Base-by-base conservation (phyloP, 2,329 filamentous ascomycete species). In the Colletotrichum noveboracense region DNA sequence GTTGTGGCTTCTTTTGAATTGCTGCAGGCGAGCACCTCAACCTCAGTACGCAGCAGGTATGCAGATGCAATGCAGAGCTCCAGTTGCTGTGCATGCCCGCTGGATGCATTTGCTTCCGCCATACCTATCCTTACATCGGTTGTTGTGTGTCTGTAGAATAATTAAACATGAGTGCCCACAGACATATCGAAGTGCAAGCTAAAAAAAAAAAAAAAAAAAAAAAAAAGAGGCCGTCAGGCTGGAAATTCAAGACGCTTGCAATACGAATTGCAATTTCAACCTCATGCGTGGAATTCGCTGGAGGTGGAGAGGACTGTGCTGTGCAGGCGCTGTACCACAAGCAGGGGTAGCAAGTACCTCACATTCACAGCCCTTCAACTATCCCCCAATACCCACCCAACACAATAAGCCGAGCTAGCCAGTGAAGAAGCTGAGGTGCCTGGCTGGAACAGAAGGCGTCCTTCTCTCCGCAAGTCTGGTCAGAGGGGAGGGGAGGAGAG, bases 181-280 rank as follows among this genome's bases (percentile, higher is more conserved):
- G 28, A n/a, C 32, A 24, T 26, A 60, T 26, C 18, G 18, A 26
- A 30, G 24, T 52, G 30, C 56, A 28, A 43, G 43, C 34, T 70
- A 12, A 32, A 32, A 32, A 6, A 32, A 12, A 30, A 30, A 30
- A 30, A 30, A 30, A 10, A 30, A 30, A 32, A 32, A 32, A 32
- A 32, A 32, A 12, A 32, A 32, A 36, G 16, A 16, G 48, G 52
- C 48, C 28, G 12, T 48, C 36, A 61, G 70, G 34, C 64, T 62
- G 69, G 55, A 73, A 55, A 67, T 67, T 67, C 36, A 43, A 72
- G n/a, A 30, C 18, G 43, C 34, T 14, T 36, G 30, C 34, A 64
- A 75, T 68, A 75, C 73, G 73, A 75, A 64, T 58, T 30, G 69
- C 34, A 73, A 75, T 75, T 52, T 75, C 43, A 61, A 58, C 58